Conservation (phyloP, 192 early-diverging fungal genomes). For the Bifiguratus adelaidae region DNA sequence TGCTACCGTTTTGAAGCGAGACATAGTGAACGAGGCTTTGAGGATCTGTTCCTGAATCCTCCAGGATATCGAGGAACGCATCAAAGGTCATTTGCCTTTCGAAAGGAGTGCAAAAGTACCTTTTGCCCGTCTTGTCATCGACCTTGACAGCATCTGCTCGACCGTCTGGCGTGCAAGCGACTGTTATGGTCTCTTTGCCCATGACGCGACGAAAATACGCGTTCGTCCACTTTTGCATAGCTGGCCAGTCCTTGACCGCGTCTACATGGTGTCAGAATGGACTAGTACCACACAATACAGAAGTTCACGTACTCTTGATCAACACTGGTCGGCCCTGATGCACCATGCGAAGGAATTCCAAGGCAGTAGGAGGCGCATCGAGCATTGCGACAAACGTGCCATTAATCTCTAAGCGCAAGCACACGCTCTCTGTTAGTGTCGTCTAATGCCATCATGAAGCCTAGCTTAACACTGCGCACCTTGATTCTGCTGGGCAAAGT, state of each 20-base stretch:
- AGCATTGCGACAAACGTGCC: constrained; percentile 4
- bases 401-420: constrained; percentile 21
- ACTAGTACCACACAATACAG: not conserved
- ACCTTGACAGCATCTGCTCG: constrained; percentile 33
- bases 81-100: constrained; percentile 35
- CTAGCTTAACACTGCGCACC: too few relatives aligned
- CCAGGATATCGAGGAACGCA: constrained; percentile 23
- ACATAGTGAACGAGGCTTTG: constrained; percentile 25
- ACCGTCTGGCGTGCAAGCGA: constrained; percentile 27
- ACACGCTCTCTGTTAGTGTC: too few relatives aligned
- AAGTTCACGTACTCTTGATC: constrained; percentile 13
- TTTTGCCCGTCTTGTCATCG: constrained; percentile 11
- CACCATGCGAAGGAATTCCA: constrained; percentile 29
- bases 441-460: too few relatives aligned
- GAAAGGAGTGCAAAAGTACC: constrained; percentile 36
- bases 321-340: constrained; percentile 29
- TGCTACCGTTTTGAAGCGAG: constrained; percentile 38
- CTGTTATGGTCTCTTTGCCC: constrained; percentile 21
- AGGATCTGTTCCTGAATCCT: constrained; percentile 1
- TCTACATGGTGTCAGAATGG: constrained; percentile 3
- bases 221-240: constrained; percentile 34
- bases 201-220: constrained; percentile 22
- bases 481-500: too few relatives aligned
- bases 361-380: constrained; percentile 18
- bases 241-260: constrained; percentile 26